These are phyloP conservation scores for Phytophthora uliginosa DNA, from an alignment of 352 stramenopile genomes.

Conservation along the genomic window DNA sequence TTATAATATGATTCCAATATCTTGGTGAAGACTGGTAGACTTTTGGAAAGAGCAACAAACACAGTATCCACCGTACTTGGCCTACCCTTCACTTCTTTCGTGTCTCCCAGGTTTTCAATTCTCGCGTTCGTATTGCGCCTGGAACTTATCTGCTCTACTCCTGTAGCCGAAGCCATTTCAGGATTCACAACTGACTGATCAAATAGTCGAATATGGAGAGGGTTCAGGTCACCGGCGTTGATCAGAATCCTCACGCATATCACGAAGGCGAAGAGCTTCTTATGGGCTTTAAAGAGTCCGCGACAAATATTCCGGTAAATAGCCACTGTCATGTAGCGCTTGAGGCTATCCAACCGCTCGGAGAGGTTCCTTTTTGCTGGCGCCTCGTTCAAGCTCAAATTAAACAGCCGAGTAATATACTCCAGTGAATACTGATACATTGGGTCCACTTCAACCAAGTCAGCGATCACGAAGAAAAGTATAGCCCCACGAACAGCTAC, in stretches of 20 bases:
- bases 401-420: conserved; percentile 79
- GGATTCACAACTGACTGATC: conserved; percentile 25
- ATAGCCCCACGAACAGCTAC: conserved; percentile 69
- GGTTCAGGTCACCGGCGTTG: conserved; percentile 45
- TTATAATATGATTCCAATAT: conserved; percentile 57
- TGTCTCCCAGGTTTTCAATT: background rate
- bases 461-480: conserved; percentile 78
- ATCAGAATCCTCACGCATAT: conserved; percentile 69
- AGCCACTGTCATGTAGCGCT: conserved; percentile 55
- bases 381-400: conserved; percentile 58
- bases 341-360: conserved; percentile 51
- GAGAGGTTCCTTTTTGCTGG: conserved; percentile 34
- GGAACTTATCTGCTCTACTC: background rate
- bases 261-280: conserved; percentile 72
- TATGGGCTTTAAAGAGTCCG: conserved; percentile 74
- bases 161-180: background rate
- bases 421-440: conserved; percentile 90
- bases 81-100: background rate
- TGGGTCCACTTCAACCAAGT: conserved; percentile 64
- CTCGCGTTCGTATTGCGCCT: background rate
- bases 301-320: conserved; percentile 81
- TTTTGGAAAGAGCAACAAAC: conserved; percentile 41
- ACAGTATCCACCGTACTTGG: conserved; percentile 17
- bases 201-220: conserved; percentile 48
- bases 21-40: conserved; percentile 29